These are phyloP conservation scores for Parafenestella ontariensis DNA, from an alignment of 2,329 filamentous ascomycete genomes.

Conservation along the genomic window DNA sequence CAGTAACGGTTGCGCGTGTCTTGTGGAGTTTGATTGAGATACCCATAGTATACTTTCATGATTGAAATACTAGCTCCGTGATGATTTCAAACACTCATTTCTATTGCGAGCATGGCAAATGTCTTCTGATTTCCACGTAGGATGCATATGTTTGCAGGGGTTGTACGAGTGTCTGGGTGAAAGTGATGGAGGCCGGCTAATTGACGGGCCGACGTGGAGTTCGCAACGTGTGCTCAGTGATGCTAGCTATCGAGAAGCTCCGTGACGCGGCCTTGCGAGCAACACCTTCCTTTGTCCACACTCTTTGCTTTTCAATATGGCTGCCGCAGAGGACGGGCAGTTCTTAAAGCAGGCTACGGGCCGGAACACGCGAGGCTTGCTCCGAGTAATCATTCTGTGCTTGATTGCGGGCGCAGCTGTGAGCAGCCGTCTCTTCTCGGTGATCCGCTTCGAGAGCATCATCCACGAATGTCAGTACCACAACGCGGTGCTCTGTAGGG, in stretches of 20 bases:
- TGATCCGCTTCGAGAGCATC: constrained; percentile 99
- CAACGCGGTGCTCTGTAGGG: constrained; percentile 1
- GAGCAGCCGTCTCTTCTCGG: constrained; percentile 94
- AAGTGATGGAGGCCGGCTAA: constrained; percentile 19
- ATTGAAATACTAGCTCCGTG: neutral
- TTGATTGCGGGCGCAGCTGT: constrained; percentile 92
- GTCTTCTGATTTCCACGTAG: no score
- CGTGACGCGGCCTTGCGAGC: constrained; percentile 45
- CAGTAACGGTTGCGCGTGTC: neutral
- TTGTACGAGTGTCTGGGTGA: neutral
- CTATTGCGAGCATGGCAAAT: neutral
- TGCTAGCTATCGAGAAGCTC: constrained; percentile 37
- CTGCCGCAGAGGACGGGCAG: constrained; percentile 48
- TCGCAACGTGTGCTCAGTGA: constrained; percentile 36
- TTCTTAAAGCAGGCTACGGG: constrained; percentile 80
- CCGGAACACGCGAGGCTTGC: constrained; percentile 80
- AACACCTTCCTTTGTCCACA: constrained; percentile 35
- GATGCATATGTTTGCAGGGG: no score
- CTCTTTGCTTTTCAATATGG: constrained; percentile 43
- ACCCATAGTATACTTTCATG: neutral
- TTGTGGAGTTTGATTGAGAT: neutral
- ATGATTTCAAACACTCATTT: neutral
- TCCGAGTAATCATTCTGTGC: constrained; percentile 87
- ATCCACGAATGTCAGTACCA: constrained; percentile 93
- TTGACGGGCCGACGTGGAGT: constrained; percentile 32